A percentile compares a stretch with the other conserved stretches of the same genome.
These are phyloP conservation scores for Volutella citrinella DNA, from an alignment of 2,329 filamentous ascomycete species.

Conservation along the genomic window DNA sequence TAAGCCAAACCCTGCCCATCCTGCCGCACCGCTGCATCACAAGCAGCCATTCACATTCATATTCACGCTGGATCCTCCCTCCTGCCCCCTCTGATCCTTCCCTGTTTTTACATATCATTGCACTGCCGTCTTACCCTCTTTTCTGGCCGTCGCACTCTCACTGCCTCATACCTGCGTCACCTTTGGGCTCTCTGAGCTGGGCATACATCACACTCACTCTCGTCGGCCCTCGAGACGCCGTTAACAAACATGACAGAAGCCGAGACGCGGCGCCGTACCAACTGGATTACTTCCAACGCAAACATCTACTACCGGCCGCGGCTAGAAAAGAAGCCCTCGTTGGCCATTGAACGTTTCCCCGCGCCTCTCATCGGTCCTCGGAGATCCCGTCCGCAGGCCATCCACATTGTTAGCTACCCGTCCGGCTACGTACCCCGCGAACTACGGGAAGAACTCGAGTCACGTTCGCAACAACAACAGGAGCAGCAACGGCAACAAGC, in stretches of 20 bases:
- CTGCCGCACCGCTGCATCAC: too few relatives aligned
- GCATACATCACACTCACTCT: too few relatives aligned
- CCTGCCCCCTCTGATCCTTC: too few relatives aligned
- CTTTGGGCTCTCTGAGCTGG: too few relatives aligned
- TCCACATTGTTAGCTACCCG: conserved; percentile 41
- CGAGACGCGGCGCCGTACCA: conserved; percentile 19
- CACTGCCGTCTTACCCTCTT: too few relatives aligned
- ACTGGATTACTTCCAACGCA: conserved; percentile 23
- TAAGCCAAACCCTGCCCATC: too few relatives aligned
- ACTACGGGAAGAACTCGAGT: conserved; percentile 30
- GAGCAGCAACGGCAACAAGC: conserved; percentile 23
- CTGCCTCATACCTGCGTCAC: too few relatives aligned
- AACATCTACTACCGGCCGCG: conserved; percentile 27
- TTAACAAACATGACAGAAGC: conserved; percentile 25
- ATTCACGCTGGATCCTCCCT: too few relatives aligned
- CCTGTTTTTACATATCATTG: too few relatives aligned
- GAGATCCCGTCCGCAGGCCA: conserved; percentile 38
- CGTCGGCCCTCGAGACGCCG: too few relatives aligned
- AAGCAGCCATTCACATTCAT: too few relatives aligned
- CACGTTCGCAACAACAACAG: conserved; percentile 12
- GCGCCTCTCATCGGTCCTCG: conserved; percentile 38
- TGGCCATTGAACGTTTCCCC: conserved; percentile 26
- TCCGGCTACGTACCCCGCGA: conserved; percentile 44
- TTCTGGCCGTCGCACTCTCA: too few relatives aligned
- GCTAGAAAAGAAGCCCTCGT: conserved; percentile 20